Evolutionary conservation across 768 basidiomycete genomes (phyloP), one percentile per base, ranked within the genome.

Genomic region (Chalciporus sphaerocephalus): DNA sequence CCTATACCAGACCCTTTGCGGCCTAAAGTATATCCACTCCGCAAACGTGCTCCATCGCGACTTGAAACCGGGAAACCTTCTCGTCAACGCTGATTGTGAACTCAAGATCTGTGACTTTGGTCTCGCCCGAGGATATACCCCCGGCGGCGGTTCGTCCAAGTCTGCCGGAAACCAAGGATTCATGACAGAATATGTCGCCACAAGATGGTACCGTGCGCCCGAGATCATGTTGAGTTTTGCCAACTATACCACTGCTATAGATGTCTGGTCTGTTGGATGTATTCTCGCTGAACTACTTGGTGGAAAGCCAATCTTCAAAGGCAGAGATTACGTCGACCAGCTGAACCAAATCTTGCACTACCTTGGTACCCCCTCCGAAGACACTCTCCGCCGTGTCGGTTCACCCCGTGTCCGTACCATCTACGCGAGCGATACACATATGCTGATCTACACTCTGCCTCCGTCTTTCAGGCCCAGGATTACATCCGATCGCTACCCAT

Each of bases 121-220:
- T 36, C 80, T 99, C 30, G 95, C 96, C 4, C 75, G 94, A 61
- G 93, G 93, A 3, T 95, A 93, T 67, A 91, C 86, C 17, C 91
- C 91, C 4, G 88, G 86, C 16, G 79, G 84, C 37, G 85, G 87
- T 25, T 80, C 78, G 27, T 84, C 80, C 42, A 81, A 76, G 53
- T 76, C 83, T 1, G 81, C 85, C 17, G 83, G 85, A 28, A 87
- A 88, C 58, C 87, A 86, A 59, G 95, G 95, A 0, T 97, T 98
- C 70, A 97, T 98, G 95, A 98, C 96, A 0, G 96, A 98, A 70
- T 98, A 95, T 65, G 88, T 98, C 24, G 95, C 95, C n/a, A 99
- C 95, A 7, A 78, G 95, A 46, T 98, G 95, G 95, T 99, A 99
- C 65, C 77, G 95, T 27, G 95, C 95, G 17, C 95, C 96, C 0